Conservation (phyloP, 345 rosid species). For the Angophora floribunda region DNA sequence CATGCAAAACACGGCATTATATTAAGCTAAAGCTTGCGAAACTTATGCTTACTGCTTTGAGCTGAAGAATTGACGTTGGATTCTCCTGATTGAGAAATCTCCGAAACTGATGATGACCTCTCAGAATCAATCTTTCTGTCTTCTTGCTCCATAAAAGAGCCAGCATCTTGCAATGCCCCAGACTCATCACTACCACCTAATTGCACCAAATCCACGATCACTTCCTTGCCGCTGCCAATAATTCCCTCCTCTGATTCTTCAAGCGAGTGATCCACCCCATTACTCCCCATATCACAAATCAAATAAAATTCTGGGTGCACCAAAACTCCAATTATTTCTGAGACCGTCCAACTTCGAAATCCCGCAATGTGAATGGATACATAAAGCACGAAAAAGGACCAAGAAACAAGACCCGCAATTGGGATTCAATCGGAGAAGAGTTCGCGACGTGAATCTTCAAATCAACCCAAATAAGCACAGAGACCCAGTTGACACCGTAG, state of each 20-base stretch:
- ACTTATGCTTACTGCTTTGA: constrained; percentile 25
- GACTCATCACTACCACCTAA: background rate
- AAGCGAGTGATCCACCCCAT: constrained; percentile 36
- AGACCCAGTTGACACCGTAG: background rate
- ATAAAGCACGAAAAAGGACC: background rate
- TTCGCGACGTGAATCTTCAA: background rate
- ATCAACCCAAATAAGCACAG: background rate
- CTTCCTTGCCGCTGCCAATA: constrained; percentile 12
- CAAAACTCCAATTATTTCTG: background rate
- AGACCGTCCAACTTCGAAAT: background rate
- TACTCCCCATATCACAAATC: constrained; percentile 40
- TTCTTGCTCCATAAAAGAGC: constrained; percentile 4
- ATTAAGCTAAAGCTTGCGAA: background rate
- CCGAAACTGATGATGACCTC: constrained; percentile 13
- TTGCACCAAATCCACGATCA: background rate
- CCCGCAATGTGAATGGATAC: background rate
- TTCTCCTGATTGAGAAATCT: constrained; percentile 9
- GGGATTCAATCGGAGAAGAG: background rate
- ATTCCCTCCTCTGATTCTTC: constrained; percentile 18
- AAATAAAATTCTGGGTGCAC: background rate
- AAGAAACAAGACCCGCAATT: background rate
- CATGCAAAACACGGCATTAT: background rate
- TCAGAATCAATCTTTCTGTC: constrained; percentile 15
- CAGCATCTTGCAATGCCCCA: background rate
- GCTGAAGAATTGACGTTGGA: constrained; percentile 8